phyloP scores from a whole-genome alignment of 2,329 filamentous ascomycete species.

The Penicillium olsonii region DNA sequence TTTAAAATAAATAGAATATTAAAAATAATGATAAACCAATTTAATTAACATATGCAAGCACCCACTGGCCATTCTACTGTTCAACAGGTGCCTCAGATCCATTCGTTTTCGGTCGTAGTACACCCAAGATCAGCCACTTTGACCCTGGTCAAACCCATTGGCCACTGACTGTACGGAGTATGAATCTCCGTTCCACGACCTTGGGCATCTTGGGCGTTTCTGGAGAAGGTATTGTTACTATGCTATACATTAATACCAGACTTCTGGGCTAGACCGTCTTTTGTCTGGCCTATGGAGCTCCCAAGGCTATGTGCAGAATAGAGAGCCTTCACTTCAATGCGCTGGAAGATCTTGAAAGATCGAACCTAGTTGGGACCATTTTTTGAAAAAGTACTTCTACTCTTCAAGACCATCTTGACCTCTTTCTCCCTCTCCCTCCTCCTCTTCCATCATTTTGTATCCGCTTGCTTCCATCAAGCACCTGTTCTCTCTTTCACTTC shows the following conservation, averaged over 20 bases:
- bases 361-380: constrained; percentile 9
- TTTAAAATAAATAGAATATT: too few species aligned
- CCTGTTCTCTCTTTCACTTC: constrained; percentile 8
- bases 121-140: constrained; percentile 29
- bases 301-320: constrained; percentile 25
- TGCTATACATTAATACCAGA: constrained; percentile 1
- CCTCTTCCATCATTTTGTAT: constrained; percentile 2
- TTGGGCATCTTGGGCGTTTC: constrained; percentile 16
- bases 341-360: constrained; percentile 20
- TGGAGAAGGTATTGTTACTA: constrained; percentile 19
- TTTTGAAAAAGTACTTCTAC: background rate
- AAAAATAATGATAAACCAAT: background rate
- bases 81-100: background rate
- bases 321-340: constrained; percentile 26
- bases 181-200: constrained; percentile 35
- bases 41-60: constrained; percentile 25
- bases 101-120: constrained; percentile 10
- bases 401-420: constrained; percentile 6
- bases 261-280: constrained; percentile 9
- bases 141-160: constrained; percentile 30
- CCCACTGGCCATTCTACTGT: constrained; percentile 16
- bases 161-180: constrained; percentile 28
- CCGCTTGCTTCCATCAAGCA: constrained; percentile 4
- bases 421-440: constrained; percentile 11
- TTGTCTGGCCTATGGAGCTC: constrained; percentile 23